Evolutionary conservation across 2,329 filamentous ascomycete species (phyloP).

Genomic region (Metarhizium anisopliae): DNA sequence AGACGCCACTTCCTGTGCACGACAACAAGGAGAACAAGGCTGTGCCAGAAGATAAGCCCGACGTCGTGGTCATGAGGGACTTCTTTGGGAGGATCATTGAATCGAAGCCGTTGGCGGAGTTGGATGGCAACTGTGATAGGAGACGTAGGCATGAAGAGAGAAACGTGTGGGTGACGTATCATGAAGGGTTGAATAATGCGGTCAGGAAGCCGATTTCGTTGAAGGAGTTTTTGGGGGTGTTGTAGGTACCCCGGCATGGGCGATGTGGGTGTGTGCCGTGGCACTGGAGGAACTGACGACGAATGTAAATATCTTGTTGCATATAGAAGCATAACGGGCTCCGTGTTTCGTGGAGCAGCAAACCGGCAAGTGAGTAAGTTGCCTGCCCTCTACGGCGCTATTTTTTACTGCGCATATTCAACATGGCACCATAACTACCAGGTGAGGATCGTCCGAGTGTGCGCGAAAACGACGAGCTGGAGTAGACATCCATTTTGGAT

Average conservation of each 20-base stretch:
- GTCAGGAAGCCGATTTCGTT: conserved; percentile 81
- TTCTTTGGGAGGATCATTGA: conserved; percentile 75
- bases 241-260: conserved; percentile 29
- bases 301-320: background rate
- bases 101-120: conserved; percentile 27
- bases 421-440: too few species aligned
- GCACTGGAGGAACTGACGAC: background rate
- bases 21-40: conserved; percentile 29
- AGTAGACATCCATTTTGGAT: too few species aligned
- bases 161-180: conserved; percentile 77
- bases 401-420: too few species aligned
- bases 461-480: too few species aligned
- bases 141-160: conserved; percentile 36
- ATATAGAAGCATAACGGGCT: too few species aligned
- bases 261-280: background rate
- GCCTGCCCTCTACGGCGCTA: too few species aligned
- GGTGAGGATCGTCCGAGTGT: too few species aligned
- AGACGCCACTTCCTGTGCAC: conserved; percentile 10
- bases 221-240: conserved; percentile 63
- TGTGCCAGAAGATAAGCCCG: conserved; percentile 22
- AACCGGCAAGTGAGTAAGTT: too few species aligned
- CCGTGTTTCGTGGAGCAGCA: too few species aligned
- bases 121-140: conserved; percentile 29
- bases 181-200: conserved; percentile 88
- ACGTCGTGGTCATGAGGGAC: conserved; percentile 55